Base-by-base conservation (phyloP, 257 asterid species). In the Plantago ovata region DNA sequence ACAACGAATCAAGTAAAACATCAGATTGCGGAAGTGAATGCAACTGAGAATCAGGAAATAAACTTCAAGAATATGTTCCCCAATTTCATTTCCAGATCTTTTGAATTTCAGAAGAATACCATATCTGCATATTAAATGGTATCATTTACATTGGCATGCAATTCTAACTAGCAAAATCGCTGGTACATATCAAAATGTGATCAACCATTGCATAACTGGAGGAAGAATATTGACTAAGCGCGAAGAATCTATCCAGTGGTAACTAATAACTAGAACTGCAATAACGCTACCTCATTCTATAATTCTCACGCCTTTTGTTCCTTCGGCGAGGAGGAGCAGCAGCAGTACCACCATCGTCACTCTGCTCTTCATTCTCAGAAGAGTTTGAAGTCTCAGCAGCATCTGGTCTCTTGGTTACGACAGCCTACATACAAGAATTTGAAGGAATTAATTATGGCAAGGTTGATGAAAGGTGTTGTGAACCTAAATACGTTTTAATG, bases 321-420 rank as follows among this genome's bases (percentile, higher is more conserved):
- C 53, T 47, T 18, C 53, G 53, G 11, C 53, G 53, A 9, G 53
- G 53, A 47, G 53, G 53, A 18, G 53, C 53, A 47, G 28, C 53
- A 18, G 53, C 53, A 47, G 53, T 22, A 47, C 23, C 53, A 47
- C 10, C 53, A 21, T 9, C 48, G 18, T 43, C 52, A n/a, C 52
- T 46, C 52, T 15, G 52, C 16, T 12, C 13, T 47, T 18, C 24
- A 22, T 18, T 47, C n/a, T n/a, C n/a, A n/a, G n/a, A 24, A 14
- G 53, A 8, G 11, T 18, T 47, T 47, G 53, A 47, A 7, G 53
- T 47, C 53, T 47, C 53, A 9, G 53, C 53, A 47, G 20, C 53
- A 15, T 47, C 13, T 9, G 53, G 53, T 47, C 20, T 47, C 28
- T 18, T 47, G 24, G 13, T 14, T 47, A 14, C 53, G n/a, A n/a